Evolutionary conservation across 345 rosid genomes (phyloP), one percentile per base, ranked within the genome.

Genomic region (Chamaenerion angustifolium): DNA sequence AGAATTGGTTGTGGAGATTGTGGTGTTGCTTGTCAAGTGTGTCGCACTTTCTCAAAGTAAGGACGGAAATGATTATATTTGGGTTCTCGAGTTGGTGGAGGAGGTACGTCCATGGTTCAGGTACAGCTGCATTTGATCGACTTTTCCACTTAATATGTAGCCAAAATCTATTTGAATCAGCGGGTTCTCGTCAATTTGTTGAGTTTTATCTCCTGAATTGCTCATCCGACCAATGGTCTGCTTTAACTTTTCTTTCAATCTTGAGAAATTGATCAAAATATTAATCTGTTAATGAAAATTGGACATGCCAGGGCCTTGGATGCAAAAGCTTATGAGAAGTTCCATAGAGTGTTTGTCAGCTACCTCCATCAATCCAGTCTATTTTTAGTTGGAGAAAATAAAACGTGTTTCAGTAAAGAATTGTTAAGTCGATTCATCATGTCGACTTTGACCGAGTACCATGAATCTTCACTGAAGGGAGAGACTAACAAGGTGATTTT

Each of bases 61-160:
- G 53, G 85, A 71, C 8, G 51, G 51, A 16, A 57, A 27, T 46
- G 70, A 55, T 61, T 80, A 72, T 59, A 61, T 56, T 45, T 75
- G 46, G 54, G 67, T 63, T 16, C 65, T 83, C 16, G 31, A 49
- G 21, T 48, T 92, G 68, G 71, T 82, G 10, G 72, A 71, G 44
- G 93, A 87, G 71, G 89, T 75, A 17, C 59, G 56, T 47, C 79
- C 55, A 11, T 92, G 98, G 89, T 72, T 75, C 67, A 60, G 83
- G 98, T 90, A 15, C 54, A 70, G 62, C 45, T 1, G 8, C 40
- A 56, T 40, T 41, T 56, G 49, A 12, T 21, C 23, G 18, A 14
- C 25, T 27, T 23, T 44, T 58, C 3, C 25, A 4, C 25, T 21
- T 21, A 21, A 1, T 13, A 14, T 42, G 0, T 23, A 4, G 3